phyloP scores from a whole-genome alignment of 768 basidiomycete genomes.

The Pluteus cervinus region DNA sequence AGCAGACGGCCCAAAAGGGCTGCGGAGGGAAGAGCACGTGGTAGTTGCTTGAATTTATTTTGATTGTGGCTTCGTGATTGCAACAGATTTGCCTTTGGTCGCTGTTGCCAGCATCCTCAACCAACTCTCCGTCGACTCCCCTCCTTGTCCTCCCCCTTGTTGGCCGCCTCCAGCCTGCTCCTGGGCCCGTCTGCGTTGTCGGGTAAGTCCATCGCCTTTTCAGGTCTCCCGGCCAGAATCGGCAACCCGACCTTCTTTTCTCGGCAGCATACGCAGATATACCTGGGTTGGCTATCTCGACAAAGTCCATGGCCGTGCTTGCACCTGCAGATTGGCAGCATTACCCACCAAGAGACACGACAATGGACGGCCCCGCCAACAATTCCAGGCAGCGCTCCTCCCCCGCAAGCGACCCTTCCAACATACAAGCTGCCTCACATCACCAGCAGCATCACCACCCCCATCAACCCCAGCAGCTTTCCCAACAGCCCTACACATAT shows the following conservation, averaged over 20 bases:
- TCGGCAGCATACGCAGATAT: slow-evolving; percentile 4
- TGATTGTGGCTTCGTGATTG: slow-evolving; percentile 30
- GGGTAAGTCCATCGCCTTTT: not conserved
- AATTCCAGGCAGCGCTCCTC: slow-evolving; percentile 56
- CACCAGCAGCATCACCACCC: slow-evolving; percentile 22
- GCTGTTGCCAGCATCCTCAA: slow-evolving; percentile 25
- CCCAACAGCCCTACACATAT: slow-evolving; percentile 51
- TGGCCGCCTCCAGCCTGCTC: slow-evolving; percentile 3
- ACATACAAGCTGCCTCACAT: slow-evolving; percentile 11
- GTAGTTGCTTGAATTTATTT: slow-evolving; percentile 24
- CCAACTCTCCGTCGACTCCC: slow-evolving; percentile 3
- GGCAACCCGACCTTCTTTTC: slow-evolving; percentile 1
- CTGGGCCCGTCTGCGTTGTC: slow-evolving; percentile 3
- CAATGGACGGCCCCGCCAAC: slow-evolving; percentile 50
- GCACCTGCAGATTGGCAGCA: slow-evolving; percentile 70
- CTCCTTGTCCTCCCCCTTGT: slow-evolving; percentile 6
- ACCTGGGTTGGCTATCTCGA: slow-evolving; percentile 5
- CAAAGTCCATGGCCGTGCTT: slow-evolving; percentile 71
- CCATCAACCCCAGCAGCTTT: slow-evolving; percentile 25
- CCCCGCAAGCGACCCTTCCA: slow-evolving; percentile 44
- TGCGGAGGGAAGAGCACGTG: too few relatives aligned
- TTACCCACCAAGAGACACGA: slow-evolving; percentile 53
- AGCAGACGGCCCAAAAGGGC: too few relatives aligned
- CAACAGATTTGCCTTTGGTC: slow-evolving; percentile 28
- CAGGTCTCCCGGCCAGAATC: too few relatives aligned